These are phyloP conservation scores for Fusarium multiceps DNA, from an alignment of 2,329 filamentous ascomycete genomes.

Conservation along the genomic window DNA sequence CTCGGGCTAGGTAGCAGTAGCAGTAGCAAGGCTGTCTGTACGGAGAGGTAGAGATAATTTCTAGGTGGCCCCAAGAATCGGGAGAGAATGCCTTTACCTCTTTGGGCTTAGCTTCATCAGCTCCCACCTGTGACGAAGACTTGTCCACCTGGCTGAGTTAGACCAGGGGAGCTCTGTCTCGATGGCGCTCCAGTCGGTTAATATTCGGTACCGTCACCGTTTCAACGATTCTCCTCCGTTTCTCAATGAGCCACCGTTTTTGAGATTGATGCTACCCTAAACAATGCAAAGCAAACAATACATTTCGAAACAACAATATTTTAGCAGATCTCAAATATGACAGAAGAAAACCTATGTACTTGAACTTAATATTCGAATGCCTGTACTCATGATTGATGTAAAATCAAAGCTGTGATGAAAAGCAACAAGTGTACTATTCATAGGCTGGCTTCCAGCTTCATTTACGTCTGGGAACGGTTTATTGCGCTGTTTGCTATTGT, in stretches of 20 bases:
- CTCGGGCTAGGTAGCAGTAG: conserved; percentile 26
- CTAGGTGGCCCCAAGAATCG: conserved; percentile 47
- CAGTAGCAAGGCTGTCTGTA: conserved; percentile 42
- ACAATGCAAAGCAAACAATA: neutral
- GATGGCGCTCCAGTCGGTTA: conserved; percentile 25
- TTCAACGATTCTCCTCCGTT: neutral
- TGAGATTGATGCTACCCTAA: conserved; percentile 2
- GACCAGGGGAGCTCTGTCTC: conserved; percentile 33
- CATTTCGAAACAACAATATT: neutral
- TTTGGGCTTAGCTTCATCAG: conserved; percentile 39
- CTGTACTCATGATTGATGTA: neutral
- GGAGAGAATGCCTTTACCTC: conserved; percentile 30
- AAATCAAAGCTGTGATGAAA: neutral
- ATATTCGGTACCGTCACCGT: conserved; percentile 32
- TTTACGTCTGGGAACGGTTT: neutral
- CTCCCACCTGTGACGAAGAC: conserved; percentile 25
- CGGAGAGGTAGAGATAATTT: conserved; percentile 50
- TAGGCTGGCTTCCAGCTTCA: neutral
- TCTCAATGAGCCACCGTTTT: conserved; percentile 7
- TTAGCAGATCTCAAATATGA: neutral
- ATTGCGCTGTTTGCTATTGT: neutral
- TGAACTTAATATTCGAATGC: no score
- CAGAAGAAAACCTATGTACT: neutral
- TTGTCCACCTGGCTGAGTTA: conserved; percentile 24
- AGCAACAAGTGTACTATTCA: neutral